Evolutionary conservation across 2,329 filamentous ascomycete species (phyloP).

Genomic region (Fusarium ambrosium): DNA sequence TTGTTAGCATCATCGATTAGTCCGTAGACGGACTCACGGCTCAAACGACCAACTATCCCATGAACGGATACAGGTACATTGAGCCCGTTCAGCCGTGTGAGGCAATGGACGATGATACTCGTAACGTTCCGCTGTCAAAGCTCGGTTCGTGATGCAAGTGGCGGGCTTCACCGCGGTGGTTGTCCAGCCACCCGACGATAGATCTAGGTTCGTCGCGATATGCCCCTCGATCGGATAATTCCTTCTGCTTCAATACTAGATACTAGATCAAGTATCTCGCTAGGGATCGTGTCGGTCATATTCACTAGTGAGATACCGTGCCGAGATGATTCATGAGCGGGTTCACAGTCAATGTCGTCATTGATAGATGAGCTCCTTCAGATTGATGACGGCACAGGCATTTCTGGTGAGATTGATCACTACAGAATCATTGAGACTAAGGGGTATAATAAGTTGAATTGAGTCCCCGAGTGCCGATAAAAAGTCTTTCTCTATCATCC

Average conservation of each 20-base stretch:
- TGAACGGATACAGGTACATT: not conserved
- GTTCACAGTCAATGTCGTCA: slow-evolving; percentile 41
- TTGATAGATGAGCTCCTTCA: slow-evolving; percentile 25
- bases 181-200: slow-evolving; percentile 23
- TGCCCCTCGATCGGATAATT: slow-evolving; percentile 24
- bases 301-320: slow-evolving; percentile 19
- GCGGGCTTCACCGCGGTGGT: slow-evolving; percentile 1
- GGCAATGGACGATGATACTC: not conserved
- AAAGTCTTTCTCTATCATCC: not conserved
- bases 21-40: not conserved
- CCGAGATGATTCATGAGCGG: slow-evolving; percentile 40
- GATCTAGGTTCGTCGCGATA: slow-evolving; percentile 14
- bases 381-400: slow-evolving; percentile 27
- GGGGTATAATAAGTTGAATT: slow-evolving; percentile 35
- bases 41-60: not conserved
- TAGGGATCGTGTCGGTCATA: slow-evolving; percentile 22
- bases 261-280: slow-evolving; percentile 5
- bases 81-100: not conserved
- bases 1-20: not conserved
- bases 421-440: not conserved
- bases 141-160: slow-evolving; percentile 19
- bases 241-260: not conserved
- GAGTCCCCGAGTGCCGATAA: not conserved
- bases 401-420: not conserved
- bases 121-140: not conserved